A percentile compares a stretch with the other conserved stretches of the same genome.
Evolutionary conservation across 176 grass and related monocot genomes (phyloP).

Genomic region (Avena insularis): DNA sequence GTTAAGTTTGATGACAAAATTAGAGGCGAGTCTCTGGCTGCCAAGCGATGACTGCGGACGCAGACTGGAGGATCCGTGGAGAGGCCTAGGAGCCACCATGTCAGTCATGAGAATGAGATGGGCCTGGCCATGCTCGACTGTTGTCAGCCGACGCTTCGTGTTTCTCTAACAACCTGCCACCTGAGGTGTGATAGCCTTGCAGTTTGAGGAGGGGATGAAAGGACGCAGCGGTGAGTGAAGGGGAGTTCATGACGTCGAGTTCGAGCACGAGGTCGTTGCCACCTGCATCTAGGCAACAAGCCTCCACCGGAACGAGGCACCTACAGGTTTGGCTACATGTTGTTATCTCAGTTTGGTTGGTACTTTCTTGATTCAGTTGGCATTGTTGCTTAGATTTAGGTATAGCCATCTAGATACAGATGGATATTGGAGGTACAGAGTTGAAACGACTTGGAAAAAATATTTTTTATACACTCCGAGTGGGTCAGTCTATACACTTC

Average conservation of each 20-base stretch:
- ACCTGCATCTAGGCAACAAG: not conserved
- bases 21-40: not conserved
- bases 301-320: not conserved
- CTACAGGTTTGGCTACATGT: not conserved
- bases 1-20: too few relatives aligned
- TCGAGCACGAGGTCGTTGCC: not conserved
- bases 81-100: not conserved
- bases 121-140: not conserved
- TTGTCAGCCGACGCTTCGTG: not conserved
- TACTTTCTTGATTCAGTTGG: not conserved
- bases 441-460: not conserved
- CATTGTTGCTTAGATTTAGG: not conserved
- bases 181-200: not conserved
- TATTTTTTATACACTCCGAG: not conserved
- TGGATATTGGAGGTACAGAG: not conserved
- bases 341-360: not conserved
- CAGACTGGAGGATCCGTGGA: not conserved
- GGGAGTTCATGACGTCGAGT: not conserved
- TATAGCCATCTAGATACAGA: not conserved
- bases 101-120: not conserved
- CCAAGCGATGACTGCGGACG: too few relatives aligned
- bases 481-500: not conserved
- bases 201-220: not conserved
- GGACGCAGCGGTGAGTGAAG: not conserved
- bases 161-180: not conserved